Conservation (phyloP, 768 basidiomycete species). For the Kwoniella dendrophila region DNA sequence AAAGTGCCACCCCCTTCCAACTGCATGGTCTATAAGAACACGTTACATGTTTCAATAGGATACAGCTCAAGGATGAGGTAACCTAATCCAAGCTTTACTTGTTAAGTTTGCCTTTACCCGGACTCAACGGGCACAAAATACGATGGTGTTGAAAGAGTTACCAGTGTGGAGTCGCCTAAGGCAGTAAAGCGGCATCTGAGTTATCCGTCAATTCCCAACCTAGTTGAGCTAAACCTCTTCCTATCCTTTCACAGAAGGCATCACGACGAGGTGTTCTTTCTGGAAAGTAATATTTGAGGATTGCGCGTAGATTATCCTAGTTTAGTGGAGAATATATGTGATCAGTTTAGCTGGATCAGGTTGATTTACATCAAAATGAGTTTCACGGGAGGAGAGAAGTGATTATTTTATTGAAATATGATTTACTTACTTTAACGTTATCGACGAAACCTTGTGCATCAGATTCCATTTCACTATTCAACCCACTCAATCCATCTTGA, state of each 20-base stretch:
- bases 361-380: background rate
- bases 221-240: conserved; percentile 24
- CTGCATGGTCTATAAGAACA: too few species aligned
- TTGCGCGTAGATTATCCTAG: conserved; percentile 23
- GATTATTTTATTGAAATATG: background rate
- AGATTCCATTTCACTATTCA: conserved; percentile 23
- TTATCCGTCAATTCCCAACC: conserved; percentile 34
- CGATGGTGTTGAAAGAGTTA: too few species aligned
- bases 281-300: conserved; percentile 25
- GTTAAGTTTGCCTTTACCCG: too few species aligned
- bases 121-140: conserved; percentile 1
- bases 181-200: conserved; percentile 25
- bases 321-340: background rate
- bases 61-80: too few species aligned
- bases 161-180: too few species aligned
- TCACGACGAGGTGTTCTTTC: conserved; percentile 16
- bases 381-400: too few species aligned
- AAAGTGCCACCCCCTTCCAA: too few species aligned
- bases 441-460: conserved; percentile 31
- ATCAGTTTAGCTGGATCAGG: background rate
- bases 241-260: conserved; percentile 30
- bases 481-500: conserved; percentile 22
- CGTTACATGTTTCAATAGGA: too few species aligned
- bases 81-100: too few species aligned
- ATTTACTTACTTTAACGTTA: conserved; percentile 31